Evolutionary conservation across 768 basidiomycete species (phyloP), one percentile per base, ranked within the genome.

Genomic region (Pulveroboletus sp.): DNA sequence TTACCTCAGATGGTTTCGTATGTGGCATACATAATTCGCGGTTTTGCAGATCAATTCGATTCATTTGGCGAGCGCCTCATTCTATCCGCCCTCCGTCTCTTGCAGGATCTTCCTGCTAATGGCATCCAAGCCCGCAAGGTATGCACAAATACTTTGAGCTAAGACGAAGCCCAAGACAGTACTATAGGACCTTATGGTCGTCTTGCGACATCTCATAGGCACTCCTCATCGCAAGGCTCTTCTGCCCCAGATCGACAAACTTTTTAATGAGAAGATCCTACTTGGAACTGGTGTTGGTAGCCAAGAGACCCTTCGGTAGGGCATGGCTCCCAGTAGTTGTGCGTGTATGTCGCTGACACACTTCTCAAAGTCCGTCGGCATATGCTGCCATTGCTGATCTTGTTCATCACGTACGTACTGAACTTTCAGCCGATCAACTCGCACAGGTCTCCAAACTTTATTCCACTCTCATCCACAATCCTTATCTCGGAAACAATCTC

Each of bases 321-420:
- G 36, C 11, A 52, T 28, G 8, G 11, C 24, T 26, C 39, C 39
- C 15, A 38, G 18, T 37, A n/a, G 15, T 17, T 45, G 1, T 39
- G 17, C 1, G 1, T 39, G 17, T 1, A 30, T 28, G 30, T 43
- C 17, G 41, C 45, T 52, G 35, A 62, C 32, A 43, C 46, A n/a
- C 45, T 37, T 47, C 28, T 27, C 55, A 31, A 59, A 89, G 90
- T 47, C 81, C 88, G 2, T 78, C 83, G 36, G 87, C 89, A 3
- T 94, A 93, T 69, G 86, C 84, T 51, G 86, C 90, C 41, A 81
- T 95, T 6, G 93, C 93, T 30, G 96, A 99, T 68, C 78, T 97
- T 10, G 85, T 96, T 48, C 93, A 97, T 63, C 92, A 96, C 62
- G 78, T 94, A 50, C 86, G 92, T 44, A 76, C 73, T 39, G 93